Conservation (phyloP, 2,329 filamentous ascomycete species). For the Chaetomiaceae sp. region DNA sequence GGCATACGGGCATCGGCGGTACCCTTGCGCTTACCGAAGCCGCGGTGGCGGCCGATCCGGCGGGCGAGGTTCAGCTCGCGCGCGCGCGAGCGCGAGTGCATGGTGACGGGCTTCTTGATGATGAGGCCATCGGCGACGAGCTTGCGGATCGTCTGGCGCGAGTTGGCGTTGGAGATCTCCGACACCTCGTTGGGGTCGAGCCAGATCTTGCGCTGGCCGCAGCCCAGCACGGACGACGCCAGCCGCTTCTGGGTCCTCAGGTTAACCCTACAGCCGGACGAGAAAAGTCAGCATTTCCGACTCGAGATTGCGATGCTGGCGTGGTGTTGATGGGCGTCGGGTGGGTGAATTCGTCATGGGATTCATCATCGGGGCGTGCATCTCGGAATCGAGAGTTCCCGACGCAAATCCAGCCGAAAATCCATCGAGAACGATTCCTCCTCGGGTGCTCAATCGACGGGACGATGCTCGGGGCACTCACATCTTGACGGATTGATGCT, state of each 20-base stretch:
- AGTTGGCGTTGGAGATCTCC: constrained; percentile 99
- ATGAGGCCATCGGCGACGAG: constrained; percentile 99
- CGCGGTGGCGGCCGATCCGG: constrained; percentile 94
- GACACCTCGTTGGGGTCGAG: constrained; percentile 98
- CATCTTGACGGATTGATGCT: constrained; percentile 37
- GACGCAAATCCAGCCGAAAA: constrained; percentile 15
- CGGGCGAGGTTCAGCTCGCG: constrained; percentile 92
- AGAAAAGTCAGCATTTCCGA: constrained; percentile 24
- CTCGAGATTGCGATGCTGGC: constrained; percentile 1
- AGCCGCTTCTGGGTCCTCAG: constrained; percentile 99
- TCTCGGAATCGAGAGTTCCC: not conserved
- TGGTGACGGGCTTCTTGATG: constrained; percentile 99
- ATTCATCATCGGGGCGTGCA: constrained; percentile 12
- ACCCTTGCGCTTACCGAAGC: constrained; percentile 99
- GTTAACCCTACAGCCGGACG: constrained; percentile 73
- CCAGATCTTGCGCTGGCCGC: constrained; percentile 99
- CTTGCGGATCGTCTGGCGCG: constrained; percentile 99
- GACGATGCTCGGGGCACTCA: constrained; percentile 29
- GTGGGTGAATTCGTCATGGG: constrained; percentile 6
- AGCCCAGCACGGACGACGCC: constrained; percentile 96
- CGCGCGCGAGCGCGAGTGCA: constrained; percentile 97
- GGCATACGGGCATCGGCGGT: constrained; percentile 99
- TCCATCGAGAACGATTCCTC: constrained; percentile 10
- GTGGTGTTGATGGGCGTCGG: constrained; percentile 5
- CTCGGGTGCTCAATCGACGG: constrained; percentile 8